These are phyloP conservation scores for Arabidopsis arenosa DNA, from an alignment of 345 rosid genomes.

Conservation along the genomic window DNA sequence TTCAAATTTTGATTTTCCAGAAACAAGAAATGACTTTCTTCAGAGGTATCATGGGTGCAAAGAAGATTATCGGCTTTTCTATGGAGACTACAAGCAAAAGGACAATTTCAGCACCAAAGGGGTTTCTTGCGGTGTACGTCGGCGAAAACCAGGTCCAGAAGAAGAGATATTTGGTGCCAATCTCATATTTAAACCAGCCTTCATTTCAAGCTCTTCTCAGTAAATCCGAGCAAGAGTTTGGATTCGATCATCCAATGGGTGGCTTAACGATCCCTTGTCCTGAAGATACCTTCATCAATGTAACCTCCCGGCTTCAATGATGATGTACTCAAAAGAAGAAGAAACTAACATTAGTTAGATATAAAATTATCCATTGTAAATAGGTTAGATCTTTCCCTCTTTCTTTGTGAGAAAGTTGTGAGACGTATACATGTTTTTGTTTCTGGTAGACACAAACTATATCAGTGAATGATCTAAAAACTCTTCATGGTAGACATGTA, in stretches of 20 bases:
- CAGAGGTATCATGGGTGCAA: constrained; percentile 22
- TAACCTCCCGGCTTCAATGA: constrained; percentile 45
- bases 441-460: not conserved
- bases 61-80: constrained; percentile 35
- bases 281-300: constrained; percentile 49
- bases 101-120: constrained; percentile 37
- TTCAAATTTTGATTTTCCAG: not conserved
- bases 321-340: constrained; percentile 8
- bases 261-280: constrained; percentile 59
- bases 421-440: not conserved
- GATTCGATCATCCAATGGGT: constrained; percentile 57
- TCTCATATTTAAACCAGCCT: constrained; percentile 48
- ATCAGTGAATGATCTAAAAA: too few relatives aligned
- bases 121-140: constrained; percentile 56
- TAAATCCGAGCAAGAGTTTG: constrained; percentile 58
- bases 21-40: constrained; percentile 31
- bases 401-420: not conserved
- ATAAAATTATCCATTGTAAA: not conserved
- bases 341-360: not conserved
- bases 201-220: constrained; percentile 51
- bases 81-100: constrained; percentile 16
- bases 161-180: constrained; percentile 54
- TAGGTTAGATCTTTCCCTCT: not conserved
- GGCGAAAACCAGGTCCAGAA: constrained; percentile 46
- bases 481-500: too few relatives aligned